These are phyloP conservation scores for Platanthera guangdongensis DNA, from an alignment of 106 monocot species.

Conservation along the genomic window DNA sequence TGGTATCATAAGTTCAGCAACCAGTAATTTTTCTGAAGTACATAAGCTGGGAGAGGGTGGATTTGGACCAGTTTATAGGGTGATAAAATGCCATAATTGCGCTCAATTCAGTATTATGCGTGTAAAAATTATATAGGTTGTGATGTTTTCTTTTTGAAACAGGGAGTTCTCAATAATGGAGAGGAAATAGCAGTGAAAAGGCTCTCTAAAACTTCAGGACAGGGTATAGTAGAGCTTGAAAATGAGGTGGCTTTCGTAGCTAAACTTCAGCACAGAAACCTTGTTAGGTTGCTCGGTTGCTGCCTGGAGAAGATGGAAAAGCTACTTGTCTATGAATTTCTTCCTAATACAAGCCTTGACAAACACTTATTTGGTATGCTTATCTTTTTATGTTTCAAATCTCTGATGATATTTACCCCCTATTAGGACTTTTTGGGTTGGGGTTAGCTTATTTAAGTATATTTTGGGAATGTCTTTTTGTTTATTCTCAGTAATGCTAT, in stretches of 20 bases:
- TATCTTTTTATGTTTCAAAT: neutral
- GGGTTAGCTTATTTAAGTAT: neutral
- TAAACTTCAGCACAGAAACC: constrained; percentile 20
- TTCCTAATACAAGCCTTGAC: constrained; percentile 9
- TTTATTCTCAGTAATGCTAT: neutral
- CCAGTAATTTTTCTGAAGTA: neutral
- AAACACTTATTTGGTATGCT: constrained; percentile 7
- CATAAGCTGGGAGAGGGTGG: neutral
- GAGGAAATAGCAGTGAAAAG: constrained; percentile 20
- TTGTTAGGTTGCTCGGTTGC: constrained; percentile 11
- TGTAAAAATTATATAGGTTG: neutral
- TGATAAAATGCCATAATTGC: neutral
- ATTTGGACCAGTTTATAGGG: constrained; percentile 3
- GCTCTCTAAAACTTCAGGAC: constrained; percentile 3
- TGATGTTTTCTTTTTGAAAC: neutral
- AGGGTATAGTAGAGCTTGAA: constrained; percentile 11
- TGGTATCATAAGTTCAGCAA: neutral
- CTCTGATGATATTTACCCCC: neutral
- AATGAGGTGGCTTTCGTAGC: constrained; percentile 14
- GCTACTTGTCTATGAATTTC: constrained; percentile 7
- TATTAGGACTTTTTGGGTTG: neutral
- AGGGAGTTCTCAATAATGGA: constrained; percentile 6
- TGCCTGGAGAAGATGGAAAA: constrained; percentile 5
- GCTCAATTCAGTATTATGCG: neutral
- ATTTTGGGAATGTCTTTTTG: neutral